phyloP scores from a whole-genome alignment of 495 filamentous ascomycete genomes.

The Tuber calosporum region DNA sequence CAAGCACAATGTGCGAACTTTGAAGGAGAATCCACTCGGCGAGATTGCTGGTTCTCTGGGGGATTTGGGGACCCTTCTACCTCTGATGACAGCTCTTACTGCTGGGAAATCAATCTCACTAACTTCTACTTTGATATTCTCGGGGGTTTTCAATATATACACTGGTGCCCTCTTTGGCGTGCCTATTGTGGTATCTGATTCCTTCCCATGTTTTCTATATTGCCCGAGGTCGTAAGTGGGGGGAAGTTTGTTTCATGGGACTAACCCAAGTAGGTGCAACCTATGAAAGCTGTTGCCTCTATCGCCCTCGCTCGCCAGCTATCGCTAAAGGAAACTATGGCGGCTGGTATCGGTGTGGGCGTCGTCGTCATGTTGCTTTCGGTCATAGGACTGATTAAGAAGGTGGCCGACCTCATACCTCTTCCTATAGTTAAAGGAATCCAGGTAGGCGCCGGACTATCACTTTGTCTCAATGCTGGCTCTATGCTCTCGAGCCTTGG shows the following conservation, averaged over 20 bases:
- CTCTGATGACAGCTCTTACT: conserved; percentile 76
- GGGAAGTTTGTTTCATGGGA: conserved; percentile 1
- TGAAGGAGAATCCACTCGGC: conserved; percentile 55
- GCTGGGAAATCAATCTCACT: conserved; percentile 68
- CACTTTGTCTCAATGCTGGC: conserved; percentile 68
- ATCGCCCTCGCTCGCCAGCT: conserved; percentile 67
- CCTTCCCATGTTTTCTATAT: conserved; percentile 6
- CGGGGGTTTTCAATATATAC: conserved; percentile 73
- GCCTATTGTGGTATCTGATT: conserved; percentile 59
- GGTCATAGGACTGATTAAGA: conserved; percentile 63
- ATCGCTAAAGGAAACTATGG: conserved; percentile 59
- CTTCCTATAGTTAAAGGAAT: conserved; percentile 87
- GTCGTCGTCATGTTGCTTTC: conserved; percentile 66
- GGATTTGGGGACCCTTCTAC: conserved; percentile 84
- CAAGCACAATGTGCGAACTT: conserved; percentile 48
- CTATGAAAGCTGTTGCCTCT: conserved; percentile 70
- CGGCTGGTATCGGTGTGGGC: conserved; percentile 71
- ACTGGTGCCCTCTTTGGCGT: conserved; percentile 79
- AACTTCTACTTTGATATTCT: conserved; percentile 76
- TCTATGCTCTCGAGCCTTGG: conserved; percentile 54
- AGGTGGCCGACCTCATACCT: conserved; percentile 65
- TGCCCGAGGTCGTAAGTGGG: conserved; percentile 1
- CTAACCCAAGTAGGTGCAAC: conserved; percentile 32
- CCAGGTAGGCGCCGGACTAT: conserved; percentile 81
- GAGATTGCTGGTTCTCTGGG: conserved; percentile 88